Evolutionary conservation across 106 monocot species (phyloP), one percentile per base, ranked within the genome.

Genomic region (Gastrodia elata): DNA sequence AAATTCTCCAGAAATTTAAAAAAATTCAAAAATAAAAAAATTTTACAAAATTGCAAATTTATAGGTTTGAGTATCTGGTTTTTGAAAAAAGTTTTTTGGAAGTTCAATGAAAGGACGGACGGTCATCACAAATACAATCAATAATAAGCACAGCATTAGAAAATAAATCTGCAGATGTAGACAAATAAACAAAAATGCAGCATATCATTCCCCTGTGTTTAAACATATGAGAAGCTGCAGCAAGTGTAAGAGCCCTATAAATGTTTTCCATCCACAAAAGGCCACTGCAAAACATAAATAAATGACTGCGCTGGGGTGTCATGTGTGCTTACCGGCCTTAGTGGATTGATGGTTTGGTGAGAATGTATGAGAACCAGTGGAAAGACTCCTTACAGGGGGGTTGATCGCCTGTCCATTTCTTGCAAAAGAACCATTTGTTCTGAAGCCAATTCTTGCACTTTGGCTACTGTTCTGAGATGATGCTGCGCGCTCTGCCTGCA

Each of bases 371-470:
- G 79, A 27, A 52, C 81, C 85, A 58, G 77, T 77, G 1, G 90
- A 87, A 38, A 94, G 82, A 69, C 82, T 94, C 76, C 93, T 80
- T 73, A 72, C 30, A 18, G 81, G 83, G 42, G 39, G 85, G n/a
- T n/a, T n/a, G n/a, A n/a, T n/a, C n/a, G n/a, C n/a, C 30, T 77
- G 87, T 22, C 77, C 84, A 57, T 82, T 79, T 69, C 76, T 80
- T 8, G 69, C 22, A 25, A 87, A 73, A 13, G 87, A 83, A 28
- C 68, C 65, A 41, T 89, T 80, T 26, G 78, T 48, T 44, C 73
- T 93, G 68, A 87, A 68, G 39, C 87, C 77, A 30, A 49, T 74
- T 16, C 77, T 73, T n/a, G 74, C 64, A 40, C 38, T 79, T 33
- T 38, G 72, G 40, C 70, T 77, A 71, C 38, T 52, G 1, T 46